Conservation (phyloP, 768 basidiomycete genomes). For the Kwoniella dendrophila region DNA sequence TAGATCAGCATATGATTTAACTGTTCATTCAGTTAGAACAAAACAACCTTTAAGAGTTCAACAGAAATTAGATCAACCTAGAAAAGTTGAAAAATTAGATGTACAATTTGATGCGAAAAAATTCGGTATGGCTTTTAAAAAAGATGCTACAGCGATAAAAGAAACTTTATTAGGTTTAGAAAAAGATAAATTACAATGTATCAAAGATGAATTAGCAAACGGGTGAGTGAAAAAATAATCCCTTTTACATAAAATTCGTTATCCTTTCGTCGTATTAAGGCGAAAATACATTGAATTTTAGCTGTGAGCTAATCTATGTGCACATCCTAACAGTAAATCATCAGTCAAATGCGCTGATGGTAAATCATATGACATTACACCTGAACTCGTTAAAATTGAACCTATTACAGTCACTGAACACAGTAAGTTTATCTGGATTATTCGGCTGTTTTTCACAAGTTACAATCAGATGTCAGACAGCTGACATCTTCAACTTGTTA, state of each 20-base stretch:
- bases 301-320: constrained; percentile 16
- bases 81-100: constrained; percentile 76
- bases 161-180: constrained; percentile 68
- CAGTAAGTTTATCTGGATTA: constrained; percentile 57
- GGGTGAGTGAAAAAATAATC: constrained; percentile 63
- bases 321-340: constrained; percentile 59
- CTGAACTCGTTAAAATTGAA: constrained; percentile 75
- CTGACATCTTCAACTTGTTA: constrained; percentile 53
- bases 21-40: constrained; percentile 82
- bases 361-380: constrained; percentile 69
- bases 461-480: neutral
- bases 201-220: constrained; percentile 72
- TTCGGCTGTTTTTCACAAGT: neutral
- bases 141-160: constrained; percentile 64
- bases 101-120: constrained; percentile 82
- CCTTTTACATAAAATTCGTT: no score
- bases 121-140: constrained; percentile 85
- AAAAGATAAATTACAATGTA: constrained; percentile 65
- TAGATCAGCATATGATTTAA: constrained; percentile 93
- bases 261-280: no score
- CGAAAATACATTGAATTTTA: no score
- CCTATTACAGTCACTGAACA: constrained; percentile 84
- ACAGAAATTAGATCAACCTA: constrained; percentile 80
- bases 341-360: constrained; percentile 66
- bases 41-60: constrained; percentile 83